These are phyloP conservation scores for Tritrichomonas musculus DNA, from an alignment of 208 protist species.

Conservation along the genomic window DNA sequence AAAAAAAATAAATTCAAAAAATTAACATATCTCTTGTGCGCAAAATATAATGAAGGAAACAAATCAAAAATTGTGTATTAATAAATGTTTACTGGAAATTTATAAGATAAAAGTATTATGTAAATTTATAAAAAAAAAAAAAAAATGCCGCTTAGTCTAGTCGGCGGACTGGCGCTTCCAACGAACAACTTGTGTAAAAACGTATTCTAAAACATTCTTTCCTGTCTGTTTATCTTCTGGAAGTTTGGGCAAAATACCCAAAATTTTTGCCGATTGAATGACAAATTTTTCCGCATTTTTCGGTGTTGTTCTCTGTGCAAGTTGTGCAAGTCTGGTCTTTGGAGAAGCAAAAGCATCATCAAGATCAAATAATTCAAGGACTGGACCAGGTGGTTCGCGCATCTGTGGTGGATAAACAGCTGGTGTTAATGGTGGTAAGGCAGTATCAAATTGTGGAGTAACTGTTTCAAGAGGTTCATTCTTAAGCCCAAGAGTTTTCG, in stretches of 20 bases:
- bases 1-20: too few species aligned
- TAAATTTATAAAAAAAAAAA: not conserved
- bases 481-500: not conserved
- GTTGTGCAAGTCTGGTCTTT: not conserved
- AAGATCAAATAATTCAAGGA: not conserved
- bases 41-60: too few species aligned
- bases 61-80: too few species aligned
- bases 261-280: not conserved
- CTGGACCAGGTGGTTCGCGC: not conserved
- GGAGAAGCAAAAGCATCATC: not conserved
- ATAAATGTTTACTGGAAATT: too few species aligned
- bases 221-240: not conserved
- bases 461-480: not conserved
- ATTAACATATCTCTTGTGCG: too few species aligned
- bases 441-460: not conserved
- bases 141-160: not conserved
- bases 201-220: not conserved
- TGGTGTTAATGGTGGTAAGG: not conserved
- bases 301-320: slow-evolving; percentile 8
- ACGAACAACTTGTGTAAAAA: not conserved
- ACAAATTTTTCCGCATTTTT: slow-evolving; percentile 25
- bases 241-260: not conserved
- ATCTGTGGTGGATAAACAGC: slow-evolving; percentile 16
- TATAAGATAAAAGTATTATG: too few species aligned
- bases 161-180: not conserved